A percentile compares a stretch with the other conserved stretches of the same genome.
phyloP scores from a whole-genome alignment of 768 basidiomycete genomes.

The Collybia nuda region DNA sequence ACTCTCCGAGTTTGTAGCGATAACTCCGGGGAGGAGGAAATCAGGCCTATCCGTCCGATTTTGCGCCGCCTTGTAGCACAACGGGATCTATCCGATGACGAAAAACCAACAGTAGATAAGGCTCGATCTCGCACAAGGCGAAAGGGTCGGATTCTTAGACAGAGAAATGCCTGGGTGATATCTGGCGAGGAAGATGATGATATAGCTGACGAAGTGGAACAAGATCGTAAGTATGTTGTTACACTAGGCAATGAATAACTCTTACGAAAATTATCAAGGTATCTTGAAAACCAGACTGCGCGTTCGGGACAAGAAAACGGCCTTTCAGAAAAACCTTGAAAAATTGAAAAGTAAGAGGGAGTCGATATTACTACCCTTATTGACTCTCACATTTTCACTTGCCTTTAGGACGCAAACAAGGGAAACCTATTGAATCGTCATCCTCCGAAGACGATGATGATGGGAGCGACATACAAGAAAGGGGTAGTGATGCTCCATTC shows the following conservation, averaged over 20 bases:
- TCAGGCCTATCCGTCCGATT: slow-evolving; percentile 14
- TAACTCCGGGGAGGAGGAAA: slow-evolving; percentile 33
- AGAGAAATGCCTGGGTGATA: slow-evolving; percentile 37
- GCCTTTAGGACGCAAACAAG: slow-evolving; percentile 43
- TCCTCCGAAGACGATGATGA: slow-evolving; percentile 15
- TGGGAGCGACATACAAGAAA: slow-evolving; percentile 24
- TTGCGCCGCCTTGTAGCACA: too few relatives aligned
- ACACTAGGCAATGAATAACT: not conserved
- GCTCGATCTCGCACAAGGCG: slow-evolving; percentile 20
- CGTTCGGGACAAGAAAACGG: slow-evolving; percentile 53
- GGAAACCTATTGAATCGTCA: slow-evolving; percentile 32
- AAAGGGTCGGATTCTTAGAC: slow-evolving; percentile 27
- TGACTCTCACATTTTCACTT: slow-evolving; percentile 1
- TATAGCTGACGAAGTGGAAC: slow-evolving; percentile 48
- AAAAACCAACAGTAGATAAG: too few relatives aligned
- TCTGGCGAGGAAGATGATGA: slow-evolving; percentile 32
- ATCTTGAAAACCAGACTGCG: slow-evolving; percentile 69
- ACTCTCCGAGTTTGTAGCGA: not conserved
- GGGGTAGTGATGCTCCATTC: slow-evolving; percentile 30
- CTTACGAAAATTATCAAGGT: slow-evolving; percentile 31
- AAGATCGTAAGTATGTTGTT: slow-evolving; percentile 41
- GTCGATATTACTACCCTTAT: not conserved
- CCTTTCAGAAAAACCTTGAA: slow-evolving; percentile 64
- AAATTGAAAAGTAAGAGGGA: slow-evolving; percentile 56
- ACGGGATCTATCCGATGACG: too few relatives aligned